Evolutionary conservation across 2,329 filamentous ascomycete genomes (phyloP).

Genomic region (Colletotrichum coccodes): DNA sequence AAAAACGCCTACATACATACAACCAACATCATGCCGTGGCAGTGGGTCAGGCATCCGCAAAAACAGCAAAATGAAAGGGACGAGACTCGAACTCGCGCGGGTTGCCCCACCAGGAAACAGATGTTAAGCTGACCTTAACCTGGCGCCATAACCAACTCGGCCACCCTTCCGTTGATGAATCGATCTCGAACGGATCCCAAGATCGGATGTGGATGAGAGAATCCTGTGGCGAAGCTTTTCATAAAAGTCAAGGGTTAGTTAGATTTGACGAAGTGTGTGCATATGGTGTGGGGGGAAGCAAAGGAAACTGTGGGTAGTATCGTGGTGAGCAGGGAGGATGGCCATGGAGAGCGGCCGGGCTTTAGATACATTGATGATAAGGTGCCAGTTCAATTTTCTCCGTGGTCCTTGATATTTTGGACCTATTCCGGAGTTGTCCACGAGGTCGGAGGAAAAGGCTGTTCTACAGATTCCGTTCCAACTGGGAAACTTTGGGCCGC

Average conservation of each 20-base stretch:
- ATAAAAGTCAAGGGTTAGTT: fast-evolving
- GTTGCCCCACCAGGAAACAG: slow-evolving; percentile 34
- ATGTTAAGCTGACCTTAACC: slow-evolving; percentile 34
- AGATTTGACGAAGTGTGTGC: not conserved
- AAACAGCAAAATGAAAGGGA: slow-evolving; percentile 30
- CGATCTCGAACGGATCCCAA: not conserved
- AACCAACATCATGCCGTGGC: not conserved
- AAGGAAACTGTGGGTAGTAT: not conserved
- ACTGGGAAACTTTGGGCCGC: not conserved
- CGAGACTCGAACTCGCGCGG: slow-evolving; percentile 34
- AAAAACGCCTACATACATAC: too few species aligned
- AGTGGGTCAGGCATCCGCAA: not conserved
- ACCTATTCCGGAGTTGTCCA: not conserved
- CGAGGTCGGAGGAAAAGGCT: too few species aligned
- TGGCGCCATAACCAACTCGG: slow-evolving; percentile 35
- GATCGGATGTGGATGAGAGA: not conserved
- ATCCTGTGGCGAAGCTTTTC: too few species aligned
- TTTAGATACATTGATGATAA: not conserved
- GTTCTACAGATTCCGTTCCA: not conserved
- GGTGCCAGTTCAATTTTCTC: not conserved
- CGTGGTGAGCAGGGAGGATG: too few species aligned
- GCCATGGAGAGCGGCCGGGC: not conserved
- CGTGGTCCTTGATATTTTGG: not conserved
- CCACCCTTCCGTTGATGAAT: slow-evolving; percentile 14
- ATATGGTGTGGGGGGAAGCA: not conserved